Base-by-base conservation (phyloP, 1,139 yeast genomes). In the Yamadazyma triangularis region DNA sequence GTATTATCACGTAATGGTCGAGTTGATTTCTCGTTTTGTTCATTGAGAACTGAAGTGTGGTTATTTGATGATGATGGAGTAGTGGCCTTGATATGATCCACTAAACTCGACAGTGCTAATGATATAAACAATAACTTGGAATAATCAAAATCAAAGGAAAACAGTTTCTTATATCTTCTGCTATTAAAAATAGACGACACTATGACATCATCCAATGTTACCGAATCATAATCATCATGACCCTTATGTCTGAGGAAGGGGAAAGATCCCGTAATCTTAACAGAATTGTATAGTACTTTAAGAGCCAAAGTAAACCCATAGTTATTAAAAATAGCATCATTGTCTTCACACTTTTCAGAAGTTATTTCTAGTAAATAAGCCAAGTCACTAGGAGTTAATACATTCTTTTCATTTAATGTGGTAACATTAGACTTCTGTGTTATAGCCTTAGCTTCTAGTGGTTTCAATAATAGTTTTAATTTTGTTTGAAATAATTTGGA, bases 181-280 rank as follows among this genome's bases (percentile, higher is more conserved):
- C 53, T 44, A 33, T 56, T 56, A 13, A 62, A 50, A 2, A 50
- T 32, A 3, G 49, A 33, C 2, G 62, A 44, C 3, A 56, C 44
- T 3, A 64, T 32, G 22, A 63, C 38, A 24, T 52, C 54, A 16
- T 48, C 48, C 5, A 55, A 19, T 0, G 55, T 47, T 13, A 64
- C 38, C 6, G 30, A 33, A 13, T 35, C 34, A 8, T 30, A 40
- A 0, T 7, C 13, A 2, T 29, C 31, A 8, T 22, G 20, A 1
- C 26, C 21, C 18, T 38, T 32, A 15, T 50, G 53, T 13, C 43
- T 44, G 2, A 58, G 27, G 38, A 61, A 61, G 1, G 71, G 73
- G 29, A 54, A 51, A 3, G 39, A 31, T 0, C 69, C 68, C 14
- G 63, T 24, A 1, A 51, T 48, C 31, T 42, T 50, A 31, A 58